Conservation (phyloP, 1,284 basidiomycete species). For the Singerocomus inundabilis region DNA sequence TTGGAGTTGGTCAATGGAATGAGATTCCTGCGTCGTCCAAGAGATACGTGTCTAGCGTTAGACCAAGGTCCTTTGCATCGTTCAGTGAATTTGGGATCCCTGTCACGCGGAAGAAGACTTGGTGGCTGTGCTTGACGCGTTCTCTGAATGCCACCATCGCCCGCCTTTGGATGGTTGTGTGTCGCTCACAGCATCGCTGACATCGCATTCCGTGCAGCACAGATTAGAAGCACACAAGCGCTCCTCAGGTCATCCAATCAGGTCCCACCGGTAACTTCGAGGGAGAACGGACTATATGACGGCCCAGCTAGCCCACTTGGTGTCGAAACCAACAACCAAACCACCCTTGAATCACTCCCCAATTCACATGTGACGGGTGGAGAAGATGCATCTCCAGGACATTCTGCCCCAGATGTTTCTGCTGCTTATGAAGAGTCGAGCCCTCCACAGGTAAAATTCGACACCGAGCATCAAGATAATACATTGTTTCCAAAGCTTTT, state of each 20-base stretch:
- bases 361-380: not conserved
- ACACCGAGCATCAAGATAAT: not conserved
- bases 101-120: too few species aligned
- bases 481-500: not conserved
- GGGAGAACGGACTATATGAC: not conserved
- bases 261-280: not conserved
- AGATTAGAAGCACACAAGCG: slow-evolving; percentile 52
- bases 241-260: slow-evolving; percentile 4
- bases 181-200: slow-evolving; percentile 58
- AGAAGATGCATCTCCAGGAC: not conserved
- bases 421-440: not conserved
- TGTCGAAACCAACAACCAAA: not conserved
- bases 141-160: slow-evolving; percentile 58
- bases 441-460: not conserved
- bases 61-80: too few species aligned
- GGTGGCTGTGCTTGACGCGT: slow-evolving; percentile 13
- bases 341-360: not conserved
- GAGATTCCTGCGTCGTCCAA: too few species aligned
- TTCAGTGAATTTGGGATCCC: too few species aligned
- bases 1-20: too few species aligned
- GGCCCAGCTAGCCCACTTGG: too few species aligned
- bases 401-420: not conserved
- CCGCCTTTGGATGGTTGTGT: slow-evolving; percentile 68
- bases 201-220: slow-evolving; percentile 59
- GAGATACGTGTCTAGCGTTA: too few species aligned